Conservation (phyloP, 2,329 filamentous ascomycete species). For the Lachnellula occidentalis region DNA sequence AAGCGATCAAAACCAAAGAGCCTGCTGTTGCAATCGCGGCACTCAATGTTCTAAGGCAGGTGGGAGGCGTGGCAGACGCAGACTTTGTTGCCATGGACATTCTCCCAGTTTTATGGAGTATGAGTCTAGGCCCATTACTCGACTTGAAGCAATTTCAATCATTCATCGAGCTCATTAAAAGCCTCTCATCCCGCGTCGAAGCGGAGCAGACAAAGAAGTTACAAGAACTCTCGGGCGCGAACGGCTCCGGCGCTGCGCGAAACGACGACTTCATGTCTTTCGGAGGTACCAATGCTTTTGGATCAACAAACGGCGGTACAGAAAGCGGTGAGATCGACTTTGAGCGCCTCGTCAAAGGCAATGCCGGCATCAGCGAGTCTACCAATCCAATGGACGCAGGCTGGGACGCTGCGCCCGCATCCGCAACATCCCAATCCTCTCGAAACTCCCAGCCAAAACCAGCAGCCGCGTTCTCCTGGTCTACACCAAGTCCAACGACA, state of each 20-base stretch:
- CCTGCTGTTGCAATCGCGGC: conserved; percentile 96
- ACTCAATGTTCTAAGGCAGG: conserved; percentile 75
- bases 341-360: conserved; percentile 81
- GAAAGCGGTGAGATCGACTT: conserved; percentile 77
- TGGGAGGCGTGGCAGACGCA: conserved; percentile 75
- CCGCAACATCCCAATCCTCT: conserved; percentile 33
- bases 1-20: conserved; percentile 94
- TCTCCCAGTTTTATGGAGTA: conserved; percentile 82
- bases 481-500: conserved; percentile 46
- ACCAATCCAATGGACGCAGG: conserved; percentile 40
- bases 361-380: conserved; percentile 32
- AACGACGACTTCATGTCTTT: conserved; percentile 68
- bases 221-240: conserved; percentile 67
- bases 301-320: conserved; percentile 44
- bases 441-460: conserved; percentile 35
- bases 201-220: conserved; percentile 84
- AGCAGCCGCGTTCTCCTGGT: conserved; percentile 60
- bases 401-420: conserved; percentile 43
- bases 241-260: conserved; percentile 43
- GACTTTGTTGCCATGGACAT: conserved; percentile 92
- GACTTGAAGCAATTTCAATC: conserved; percentile 81
- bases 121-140: conserved; percentile 84
- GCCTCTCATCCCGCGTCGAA: conserved; percentile 73
- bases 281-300: conserved; percentile 53
- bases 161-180: conserved; percentile 87